Conservation (phyloP, 2,329 filamentous ascomycete species). For the Pseudocercospora crystallina region DNA sequence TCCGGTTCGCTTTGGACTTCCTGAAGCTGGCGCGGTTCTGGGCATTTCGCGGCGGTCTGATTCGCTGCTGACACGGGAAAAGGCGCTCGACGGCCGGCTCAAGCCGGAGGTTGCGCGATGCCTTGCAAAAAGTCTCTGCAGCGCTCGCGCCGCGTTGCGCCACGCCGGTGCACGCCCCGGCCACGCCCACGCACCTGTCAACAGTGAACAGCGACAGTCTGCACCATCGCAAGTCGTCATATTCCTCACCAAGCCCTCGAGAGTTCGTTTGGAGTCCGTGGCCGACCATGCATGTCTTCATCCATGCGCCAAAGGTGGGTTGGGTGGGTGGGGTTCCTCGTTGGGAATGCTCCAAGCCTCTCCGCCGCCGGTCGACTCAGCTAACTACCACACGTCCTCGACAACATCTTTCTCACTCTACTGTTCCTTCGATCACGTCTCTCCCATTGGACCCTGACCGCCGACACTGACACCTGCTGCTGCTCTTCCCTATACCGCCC, state of each 20-base stretch:
- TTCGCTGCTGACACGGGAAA: slow-evolving; percentile 1
- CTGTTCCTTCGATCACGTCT: slow-evolving; percentile 6
- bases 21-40: background rate
- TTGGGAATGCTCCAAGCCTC: slow-evolving; percentile 20
- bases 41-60: background rate
- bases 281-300: slow-evolving; percentile 11
- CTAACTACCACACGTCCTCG: slow-evolving; percentile 5
- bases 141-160: slow-evolving; percentile 14
- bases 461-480: too few species aligned
- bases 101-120: slow-evolving; percentile 4
- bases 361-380: slow-evolving; percentile 11
- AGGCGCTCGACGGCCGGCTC: slow-evolving; percentile 5
- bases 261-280: slow-evolving; percentile 9
- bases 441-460: slow-evolving; percentile 5
- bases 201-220: too few species aligned
- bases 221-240: slow-evolving; percentile 17
- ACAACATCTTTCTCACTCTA: slow-evolving; percentile 9
- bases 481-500: background rate
- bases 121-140: slow-evolving; percentile 21
- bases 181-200: slow-evolving; percentile 8
- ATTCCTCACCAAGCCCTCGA: slow-evolving; percentile 10
- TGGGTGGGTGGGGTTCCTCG: slow-evolving; percentile 10
- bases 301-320: slow-evolving; percentile 5
- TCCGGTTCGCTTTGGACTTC: slow-evolving; percentile 10
- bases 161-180: slow-evolving; percentile 18